phyloP scores from a whole-genome alignment of 352 stramenopile genomes.

The Phytophthora quininea region DNA sequence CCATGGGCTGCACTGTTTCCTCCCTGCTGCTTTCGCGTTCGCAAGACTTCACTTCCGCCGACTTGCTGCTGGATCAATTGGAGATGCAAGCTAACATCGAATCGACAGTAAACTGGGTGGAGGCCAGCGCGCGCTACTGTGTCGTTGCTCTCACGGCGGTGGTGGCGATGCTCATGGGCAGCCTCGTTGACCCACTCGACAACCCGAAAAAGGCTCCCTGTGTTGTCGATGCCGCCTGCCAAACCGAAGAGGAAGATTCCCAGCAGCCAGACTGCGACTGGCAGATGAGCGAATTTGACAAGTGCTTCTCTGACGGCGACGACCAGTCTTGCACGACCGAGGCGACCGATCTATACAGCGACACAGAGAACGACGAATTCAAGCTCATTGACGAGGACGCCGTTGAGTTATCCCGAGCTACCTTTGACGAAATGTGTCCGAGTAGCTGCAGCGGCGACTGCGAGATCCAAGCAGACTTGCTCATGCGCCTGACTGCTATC shows the following conservation, averaged over 20 bases:
- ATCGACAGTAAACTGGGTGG: conserved; percentile 8
- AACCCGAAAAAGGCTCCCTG: conserved; percentile 9
- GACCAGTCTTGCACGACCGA: conserved; percentile 55
- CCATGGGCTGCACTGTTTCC: conserved; percentile 60
- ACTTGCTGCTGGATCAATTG: conserved; percentile 28
- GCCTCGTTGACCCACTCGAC: conserved; percentile 13
- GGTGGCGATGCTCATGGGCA: conserved; percentile 18
- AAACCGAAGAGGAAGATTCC: conserved; percentile 21
- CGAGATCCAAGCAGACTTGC: conserved; percentile 38
- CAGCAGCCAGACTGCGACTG: conserved; percentile 14
- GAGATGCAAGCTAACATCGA: conserved; percentile 25
- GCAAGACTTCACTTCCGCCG: conserved; percentile 20
- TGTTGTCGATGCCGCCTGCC: conserved; percentile 18
- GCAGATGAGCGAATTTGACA: conserved; percentile 12
- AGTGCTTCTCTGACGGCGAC: conserved; percentile 26
- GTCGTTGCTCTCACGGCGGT: conserved; percentile 19
- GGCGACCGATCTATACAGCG: conserved; percentile 51
- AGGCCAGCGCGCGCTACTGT: conserved; percentile 10
- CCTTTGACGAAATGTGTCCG: conserved; percentile 12
- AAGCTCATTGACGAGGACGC: conserved; percentile 27
- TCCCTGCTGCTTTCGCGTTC: conserved; percentile 27
- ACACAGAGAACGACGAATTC: conserved; percentile 36
- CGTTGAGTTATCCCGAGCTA: conserved; percentile 14
- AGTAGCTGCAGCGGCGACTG: conserved; percentile 39
- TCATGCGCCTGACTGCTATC: conserved; percentile 25